phyloP scores from a whole-genome alignment of 1,139 yeast genomes.

The Yarrowia galli region DNA sequence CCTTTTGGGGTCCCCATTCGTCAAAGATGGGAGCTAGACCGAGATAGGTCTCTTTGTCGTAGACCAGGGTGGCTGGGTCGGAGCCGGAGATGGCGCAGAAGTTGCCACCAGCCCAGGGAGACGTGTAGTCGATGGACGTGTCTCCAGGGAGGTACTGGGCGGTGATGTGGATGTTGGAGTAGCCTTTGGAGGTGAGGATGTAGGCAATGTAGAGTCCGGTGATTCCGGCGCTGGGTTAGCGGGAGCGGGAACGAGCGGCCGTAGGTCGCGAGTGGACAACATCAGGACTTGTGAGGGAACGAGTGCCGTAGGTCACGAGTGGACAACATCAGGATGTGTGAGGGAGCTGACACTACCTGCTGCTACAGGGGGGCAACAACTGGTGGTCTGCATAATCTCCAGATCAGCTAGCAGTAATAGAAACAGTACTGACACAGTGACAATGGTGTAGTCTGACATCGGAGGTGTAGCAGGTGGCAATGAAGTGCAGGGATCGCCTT shows the following conservation, averaged over 20 bases:
- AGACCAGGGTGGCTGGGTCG: conserved; percentile 59
- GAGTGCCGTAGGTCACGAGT: too few species aligned
- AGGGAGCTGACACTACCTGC: too few species aligned
- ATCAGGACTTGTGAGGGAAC: background rate
- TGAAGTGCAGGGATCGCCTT: too few species aligned
- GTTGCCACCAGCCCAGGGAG: conserved; percentile 73
- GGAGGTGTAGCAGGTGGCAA: too few species aligned
- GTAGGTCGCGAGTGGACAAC: too few species aligned
- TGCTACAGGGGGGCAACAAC: too few species aligned
- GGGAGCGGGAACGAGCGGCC: background rate
- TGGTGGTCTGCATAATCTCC: too few species aligned
- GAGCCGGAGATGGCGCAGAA: conserved; percentile 71
- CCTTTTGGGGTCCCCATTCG: conserved; percentile 63
- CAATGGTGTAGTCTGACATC: too few species aligned
- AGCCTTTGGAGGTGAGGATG: conserved; percentile 57
- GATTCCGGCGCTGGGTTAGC: conserved; percentile 64
- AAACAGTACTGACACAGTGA: too few species aligned
- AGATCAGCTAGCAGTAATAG: too few species aligned
- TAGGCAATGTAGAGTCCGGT: conserved; percentile 71
- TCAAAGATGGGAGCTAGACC: conserved; percentile 56
- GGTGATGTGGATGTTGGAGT: conserved; percentile 62
- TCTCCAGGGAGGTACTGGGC: conserved; percentile 79
- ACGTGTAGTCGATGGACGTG: conserved; percentile 69
- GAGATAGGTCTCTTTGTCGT: conserved; percentile 63
- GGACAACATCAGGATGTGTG: too few species aligned